Evolutionary conservation across 2,329 filamentous ascomycete genomes (phyloP), one percentile per base, ranked within the genome.

Genomic region (Hymenoscyphus occultus): DNA sequence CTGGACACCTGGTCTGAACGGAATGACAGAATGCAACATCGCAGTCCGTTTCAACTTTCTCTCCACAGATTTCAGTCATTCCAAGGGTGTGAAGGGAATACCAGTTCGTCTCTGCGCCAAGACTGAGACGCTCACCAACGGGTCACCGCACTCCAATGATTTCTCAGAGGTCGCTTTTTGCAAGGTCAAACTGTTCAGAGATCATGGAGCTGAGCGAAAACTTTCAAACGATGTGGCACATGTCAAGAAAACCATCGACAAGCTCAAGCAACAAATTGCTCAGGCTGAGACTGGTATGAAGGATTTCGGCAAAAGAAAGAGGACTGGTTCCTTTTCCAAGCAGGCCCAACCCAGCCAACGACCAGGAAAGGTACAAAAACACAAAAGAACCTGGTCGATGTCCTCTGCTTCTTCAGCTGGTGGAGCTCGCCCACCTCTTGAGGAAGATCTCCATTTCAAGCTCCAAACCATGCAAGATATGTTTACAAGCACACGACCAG

Each of bases 31-130:
- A 72, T 95, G 93, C 76, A 91, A 88, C 59, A 87, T 99, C 64
- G 90, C 93, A 9, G 92, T 98, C 13, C 91, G 95, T 57, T 99
- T 98, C 83, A 99, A 99, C 79, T 99, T 99, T 75, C 82, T 99
- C 0, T 99, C 95, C 0, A 99, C 95, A 9, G 95, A 99, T 76
- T 99, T 98, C 76, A 98, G 94, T 77, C 95, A 98, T 75, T 98
- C 95, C 10, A 99, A 99, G 75, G 95, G 95, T 57, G 95, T 99
- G 59, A 99, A 98, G 78, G 95, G 95, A 42, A 97, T 98, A 69
- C 94, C 95, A 0, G 93, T 99, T 4, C 84, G 95, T 63, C 84
- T 98, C 0, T 98, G 94, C 77, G 88, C 93, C 14, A 98, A 98
- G 78, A 98, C 95, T 0, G 90, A 90, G 69, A 78, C 88, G 12